Percentiles rank a stretch among this genome's conserved stretches.
These are phyloP conservation scores for Vitis hybrid DNA, from an alignment of 177 flowering plant genomes.

Conservation along the genomic window DNA sequence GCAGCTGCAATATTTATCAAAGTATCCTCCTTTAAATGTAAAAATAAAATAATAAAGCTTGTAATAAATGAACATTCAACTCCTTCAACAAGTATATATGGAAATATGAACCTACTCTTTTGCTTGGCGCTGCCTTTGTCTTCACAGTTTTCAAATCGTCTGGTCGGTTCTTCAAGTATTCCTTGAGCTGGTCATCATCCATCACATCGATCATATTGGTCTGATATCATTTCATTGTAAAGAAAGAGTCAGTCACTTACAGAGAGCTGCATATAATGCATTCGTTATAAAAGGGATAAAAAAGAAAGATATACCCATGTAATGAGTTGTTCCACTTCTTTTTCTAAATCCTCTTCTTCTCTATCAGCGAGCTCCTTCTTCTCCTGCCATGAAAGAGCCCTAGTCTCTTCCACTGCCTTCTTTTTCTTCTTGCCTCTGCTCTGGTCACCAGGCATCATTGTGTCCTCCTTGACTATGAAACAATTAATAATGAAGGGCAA, in stretches of 20 bases:
- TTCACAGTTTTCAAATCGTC: slow-evolving; percentile 28
- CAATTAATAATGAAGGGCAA: too few species aligned
- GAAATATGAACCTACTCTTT: slow-evolving; percentile 22
- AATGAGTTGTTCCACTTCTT: slow-evolving; percentile 31
- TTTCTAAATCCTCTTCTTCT: slow-evolving; percentile 32
- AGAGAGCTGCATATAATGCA: not conserved
- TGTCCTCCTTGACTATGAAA: too few species aligned
- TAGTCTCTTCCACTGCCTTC: slow-evolving; percentile 1
- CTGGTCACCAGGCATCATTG: not conserved
- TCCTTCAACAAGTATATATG: too few species aligned
- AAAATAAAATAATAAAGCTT: too few species aligned
- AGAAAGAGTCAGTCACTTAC: not conserved
- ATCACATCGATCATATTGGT: slow-evolving; percentile 32
- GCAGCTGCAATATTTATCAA: slow-evolving; percentile 22
- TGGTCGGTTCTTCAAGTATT: slow-evolving; percentile 32
- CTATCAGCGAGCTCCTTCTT: slow-evolving; percentile 32
- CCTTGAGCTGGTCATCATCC: slow-evolving; percentile 40
- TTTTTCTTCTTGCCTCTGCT: slow-evolving; percentile 13
- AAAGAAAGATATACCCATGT: slow-evolving; percentile 29
- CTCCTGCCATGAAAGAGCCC: slow-evolving; percentile 32
- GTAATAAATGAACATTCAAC: too few species aligned
- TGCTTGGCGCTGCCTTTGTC: slow-evolving; percentile 21
- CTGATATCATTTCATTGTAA: slow-evolving; percentile 10
- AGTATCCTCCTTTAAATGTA: not conserved
- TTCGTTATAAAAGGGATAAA: not conserved